phyloP scores from a whole-genome alignment of 2,329 filamentous ascomycete species.

The Colletotrichum tanaceti region DNA sequence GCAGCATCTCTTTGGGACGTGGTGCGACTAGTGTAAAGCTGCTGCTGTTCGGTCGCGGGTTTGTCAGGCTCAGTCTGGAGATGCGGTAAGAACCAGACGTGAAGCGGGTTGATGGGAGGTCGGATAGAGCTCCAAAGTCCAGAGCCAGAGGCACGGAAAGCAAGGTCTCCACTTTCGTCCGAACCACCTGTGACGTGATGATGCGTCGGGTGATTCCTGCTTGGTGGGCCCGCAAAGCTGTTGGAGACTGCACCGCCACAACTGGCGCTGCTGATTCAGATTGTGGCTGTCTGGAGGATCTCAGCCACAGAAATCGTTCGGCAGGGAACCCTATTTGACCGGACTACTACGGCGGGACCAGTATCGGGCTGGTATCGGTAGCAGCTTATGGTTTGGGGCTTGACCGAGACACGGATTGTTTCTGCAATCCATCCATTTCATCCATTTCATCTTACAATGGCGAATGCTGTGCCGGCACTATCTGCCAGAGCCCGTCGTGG shows the following conservation, averaged over 20 bases:
- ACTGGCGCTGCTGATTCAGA: rapidly evolving
- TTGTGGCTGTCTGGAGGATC: background rate
- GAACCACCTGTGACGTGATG: slow-evolving; percentile 40
- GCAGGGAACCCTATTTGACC: no score
- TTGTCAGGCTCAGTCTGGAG: slow-evolving; percentile 10
- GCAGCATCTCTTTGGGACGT: slow-evolving; percentile 13
- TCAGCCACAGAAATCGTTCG: background rate
- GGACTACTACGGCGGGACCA: no score
- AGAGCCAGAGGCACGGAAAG: background rate
- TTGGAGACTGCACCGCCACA: slow-evolving; percentile 9
- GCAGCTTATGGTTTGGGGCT: no score
- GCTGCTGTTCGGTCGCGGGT: slow-evolving; percentile 5
- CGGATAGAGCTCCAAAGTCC: slow-evolving; percentile 3
- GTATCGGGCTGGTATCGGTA: no score
- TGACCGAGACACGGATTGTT: no score
- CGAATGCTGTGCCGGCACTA: no score
- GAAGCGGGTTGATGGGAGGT: slow-evolving; percentile 16
- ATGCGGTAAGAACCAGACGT: slow-evolving; percentile 15
- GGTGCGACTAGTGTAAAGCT: slow-evolving; percentile 1
- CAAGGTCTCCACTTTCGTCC: slow-evolving; percentile 37
- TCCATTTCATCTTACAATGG: no score
- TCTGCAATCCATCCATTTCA: no score
- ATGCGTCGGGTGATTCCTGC: slow-evolving; percentile 24
- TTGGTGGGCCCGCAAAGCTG: background rate
- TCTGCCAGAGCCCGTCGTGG: no score